These are phyloP conservation scores for Coemansia sp. DNA, from an alignment of 192 early-diverging fungal genomes.

Conservation along the genomic window DNA sequence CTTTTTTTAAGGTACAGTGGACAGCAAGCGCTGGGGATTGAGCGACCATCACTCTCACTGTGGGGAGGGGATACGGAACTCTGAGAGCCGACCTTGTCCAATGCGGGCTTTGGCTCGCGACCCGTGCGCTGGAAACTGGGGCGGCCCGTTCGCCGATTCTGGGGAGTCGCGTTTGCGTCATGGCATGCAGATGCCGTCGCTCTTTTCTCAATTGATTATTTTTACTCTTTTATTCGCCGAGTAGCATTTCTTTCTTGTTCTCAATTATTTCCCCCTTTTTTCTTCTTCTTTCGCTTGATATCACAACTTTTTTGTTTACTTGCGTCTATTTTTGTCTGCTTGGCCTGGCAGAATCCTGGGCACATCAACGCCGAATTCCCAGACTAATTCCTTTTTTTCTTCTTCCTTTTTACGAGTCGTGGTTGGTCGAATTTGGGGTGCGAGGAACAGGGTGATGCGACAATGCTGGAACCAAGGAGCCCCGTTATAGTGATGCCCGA, in stretches of 20 bases:
- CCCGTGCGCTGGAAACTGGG: not conserved
- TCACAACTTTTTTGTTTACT: not conserved
- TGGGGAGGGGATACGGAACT: too few species aligned
- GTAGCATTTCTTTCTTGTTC: not conserved
- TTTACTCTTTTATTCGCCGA: not conserved
- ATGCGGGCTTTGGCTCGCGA: not conserved
- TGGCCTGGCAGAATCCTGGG: too few species aligned
- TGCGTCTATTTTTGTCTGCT: not conserved
- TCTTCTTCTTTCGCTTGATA: not conserved
- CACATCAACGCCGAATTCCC: too few species aligned
- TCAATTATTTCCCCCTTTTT: not conserved
- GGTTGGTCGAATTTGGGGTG: not conserved
- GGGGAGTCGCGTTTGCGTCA: not conserved
- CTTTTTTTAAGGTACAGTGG: too few species aligned
- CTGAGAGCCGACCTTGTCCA: not conserved
- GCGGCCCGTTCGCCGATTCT: too few species aligned
- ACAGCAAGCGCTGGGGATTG: too few species aligned
- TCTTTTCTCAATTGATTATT: not conserved
- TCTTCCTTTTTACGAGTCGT: not conserved
- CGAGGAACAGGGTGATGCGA: not conserved
- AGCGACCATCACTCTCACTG: too few species aligned
- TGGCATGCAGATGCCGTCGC: not conserved
- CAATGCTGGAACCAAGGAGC: slow-evolving; percentile 3
- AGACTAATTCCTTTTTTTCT: not conserved
- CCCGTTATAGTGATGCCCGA: slow-evolving; percentile 37